Percentiles rank a stretch among this genome's conserved stretches.
These are phyloP conservation scores for Thelonectria discophora DNA, from an alignment of 2,329 filamentous ascomycete genomes.

Conservation along the genomic window DNA sequence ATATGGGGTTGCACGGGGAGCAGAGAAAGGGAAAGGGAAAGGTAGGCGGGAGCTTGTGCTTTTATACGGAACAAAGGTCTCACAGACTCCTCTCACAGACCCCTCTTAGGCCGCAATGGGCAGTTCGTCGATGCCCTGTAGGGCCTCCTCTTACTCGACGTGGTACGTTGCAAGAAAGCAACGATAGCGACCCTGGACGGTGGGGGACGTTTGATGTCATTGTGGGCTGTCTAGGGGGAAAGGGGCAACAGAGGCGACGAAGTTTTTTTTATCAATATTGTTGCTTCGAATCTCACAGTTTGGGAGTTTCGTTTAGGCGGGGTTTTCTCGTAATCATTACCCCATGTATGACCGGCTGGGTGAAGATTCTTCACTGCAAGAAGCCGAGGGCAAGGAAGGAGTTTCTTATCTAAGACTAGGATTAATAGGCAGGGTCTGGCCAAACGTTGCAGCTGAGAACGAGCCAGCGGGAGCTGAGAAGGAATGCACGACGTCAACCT, in stretches of 20 bases:
- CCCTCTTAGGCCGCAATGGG: conserved; percentile 2
- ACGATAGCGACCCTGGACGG: neutral
- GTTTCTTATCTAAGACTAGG: neutral
- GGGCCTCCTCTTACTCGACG: conserved; percentile 3
- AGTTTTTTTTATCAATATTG: conserved; percentile 1
- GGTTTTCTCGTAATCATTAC: conserved; percentile 2
- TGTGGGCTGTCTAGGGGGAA: conserved; percentile 23
- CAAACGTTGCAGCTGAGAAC: neutral
- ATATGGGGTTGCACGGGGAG: conserved; percentile 4
- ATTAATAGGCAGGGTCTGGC: neutral
- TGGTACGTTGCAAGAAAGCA: conserved; percentile 22
- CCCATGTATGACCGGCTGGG: neutral
- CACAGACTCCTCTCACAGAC: neutral
- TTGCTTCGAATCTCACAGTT: neutral
- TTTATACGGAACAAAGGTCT: neutral
- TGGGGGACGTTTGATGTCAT: conserved; percentile 23
- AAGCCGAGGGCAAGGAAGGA: no score
- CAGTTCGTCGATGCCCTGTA: conserved; percentile 9
- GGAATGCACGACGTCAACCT: neutral
- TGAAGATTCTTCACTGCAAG: neutral
- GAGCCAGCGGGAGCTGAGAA: neutral
- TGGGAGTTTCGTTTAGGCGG: conserved; percentile 1
- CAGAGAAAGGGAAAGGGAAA: neutral
- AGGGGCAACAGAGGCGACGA: conserved; percentile 4
- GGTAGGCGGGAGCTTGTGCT: neutral